phyloP scores from a whole-genome alignment of 352 stramenopile species.

The Globisporangium paroecandrum region DNA sequence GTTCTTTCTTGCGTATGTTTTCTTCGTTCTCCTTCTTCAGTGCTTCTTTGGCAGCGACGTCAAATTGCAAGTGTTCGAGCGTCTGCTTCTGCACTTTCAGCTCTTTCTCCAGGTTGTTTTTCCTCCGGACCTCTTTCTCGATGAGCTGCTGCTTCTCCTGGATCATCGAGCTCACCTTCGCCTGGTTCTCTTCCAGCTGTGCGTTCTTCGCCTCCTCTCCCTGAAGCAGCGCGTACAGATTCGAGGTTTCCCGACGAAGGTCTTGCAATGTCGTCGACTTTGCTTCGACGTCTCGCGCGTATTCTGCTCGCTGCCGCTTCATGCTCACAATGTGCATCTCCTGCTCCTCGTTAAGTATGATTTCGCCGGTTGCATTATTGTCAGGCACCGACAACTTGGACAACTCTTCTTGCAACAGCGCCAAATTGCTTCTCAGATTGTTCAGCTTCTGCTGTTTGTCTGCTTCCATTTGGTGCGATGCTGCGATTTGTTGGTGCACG shows the following conservation, averaged over 20 bases:
- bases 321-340: constrained; percentile 66
- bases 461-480: constrained; percentile 52
- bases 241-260: constrained; percentile 57
- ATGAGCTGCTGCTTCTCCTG: constrained; percentile 59
- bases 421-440: constrained; percentile 55
- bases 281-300: constrained; percentile 62
- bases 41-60: constrained; percentile 38
- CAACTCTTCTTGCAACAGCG: constrained; percentile 60
- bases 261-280: constrained; percentile 69
- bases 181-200: constrained; percentile 51
- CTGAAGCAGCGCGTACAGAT: constrained; percentile 55
- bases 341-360: constrained; percentile 68
- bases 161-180: constrained; percentile 38
- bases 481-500: constrained; percentile 56
- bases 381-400: constrained; percentile 49
- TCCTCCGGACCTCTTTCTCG: constrained; percentile 62
- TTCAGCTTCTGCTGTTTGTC: constrained; percentile 81
- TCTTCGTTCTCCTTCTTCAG: constrained; percentile 59
- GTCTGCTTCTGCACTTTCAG: constrained; percentile 67
- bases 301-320: constrained; percentile 68
- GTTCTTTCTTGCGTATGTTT: constrained; percentile 62
- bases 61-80: constrained; percentile 45
- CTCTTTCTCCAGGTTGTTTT: constrained; percentile 62
- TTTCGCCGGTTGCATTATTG: constrained; percentile 22
- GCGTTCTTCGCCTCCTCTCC: constrained; percentile 65